These are phyloP conservation scores for Haplosporangium sp. DNA, from an alignment of 371 early-diverging fungal species.

Conservation along the genomic window DNA sequence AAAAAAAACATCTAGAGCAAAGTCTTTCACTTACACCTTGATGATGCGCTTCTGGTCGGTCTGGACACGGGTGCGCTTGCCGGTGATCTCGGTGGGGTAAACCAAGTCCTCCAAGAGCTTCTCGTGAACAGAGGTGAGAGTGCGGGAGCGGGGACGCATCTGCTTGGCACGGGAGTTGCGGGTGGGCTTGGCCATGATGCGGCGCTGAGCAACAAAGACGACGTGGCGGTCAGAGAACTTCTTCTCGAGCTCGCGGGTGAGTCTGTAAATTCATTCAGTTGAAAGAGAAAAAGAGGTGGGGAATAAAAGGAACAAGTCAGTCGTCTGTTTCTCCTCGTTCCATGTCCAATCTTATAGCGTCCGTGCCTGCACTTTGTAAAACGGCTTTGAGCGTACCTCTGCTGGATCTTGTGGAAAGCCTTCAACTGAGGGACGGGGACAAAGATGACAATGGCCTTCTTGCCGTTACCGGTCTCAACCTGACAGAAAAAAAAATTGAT, in stretches of 20 bases:
- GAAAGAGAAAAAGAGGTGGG: not conserved
- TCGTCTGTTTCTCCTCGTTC: too few relatives aligned
- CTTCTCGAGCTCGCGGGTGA: constrained; percentile 99
- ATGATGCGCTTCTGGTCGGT: constrained; percentile 94
- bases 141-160: constrained; percentile 94
- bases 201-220: constrained; percentile 95
- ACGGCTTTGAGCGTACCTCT: constrained; percentile 61
- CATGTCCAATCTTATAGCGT: not conserved
- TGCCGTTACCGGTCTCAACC: constrained; percentile 93
- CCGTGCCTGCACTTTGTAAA: too few relatives aligned
- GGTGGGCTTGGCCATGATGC: constrained; percentile 93
- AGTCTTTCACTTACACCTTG: constrained; percentile 79
- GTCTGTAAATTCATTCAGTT: constrained; percentile 27
- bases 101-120: constrained; percentile 96
- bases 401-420: constrained; percentile 95
- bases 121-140: constrained; percentile 96
- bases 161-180: constrained; percentile 90
- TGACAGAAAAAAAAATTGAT: constrained; percentile 31
- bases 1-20: not conserved
- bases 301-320: too few relatives aligned
- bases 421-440: constrained; percentile 95
- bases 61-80: constrained; percentile 96
- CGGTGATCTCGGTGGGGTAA: constrained; percentile 97
- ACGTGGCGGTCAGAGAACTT: constrained; percentile 99
- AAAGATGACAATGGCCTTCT: constrained; percentile 96